These are phyloP conservation scores for Elsinoe arachidis DNA, from an alignment of 2,329 filamentous ascomycete genomes.

Conservation along the genomic window DNA sequence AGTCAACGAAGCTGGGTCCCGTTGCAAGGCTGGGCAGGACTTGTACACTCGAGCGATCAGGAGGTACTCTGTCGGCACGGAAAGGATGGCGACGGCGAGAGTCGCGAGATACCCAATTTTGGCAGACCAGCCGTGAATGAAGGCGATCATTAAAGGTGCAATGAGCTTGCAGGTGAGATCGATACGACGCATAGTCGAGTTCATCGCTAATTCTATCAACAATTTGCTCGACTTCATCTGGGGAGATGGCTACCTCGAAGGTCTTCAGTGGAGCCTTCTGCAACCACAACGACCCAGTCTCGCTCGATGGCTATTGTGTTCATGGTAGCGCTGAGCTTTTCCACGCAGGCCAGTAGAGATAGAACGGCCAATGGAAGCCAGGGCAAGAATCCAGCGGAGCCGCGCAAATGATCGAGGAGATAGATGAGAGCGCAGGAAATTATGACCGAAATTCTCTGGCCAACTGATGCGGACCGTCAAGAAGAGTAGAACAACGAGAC, in stretches of 20 bases:
- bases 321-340: constrained; percentile 57
- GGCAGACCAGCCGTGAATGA: constrained; percentile 42
- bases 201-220: constrained; percentile 35
- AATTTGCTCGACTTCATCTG: background rate
- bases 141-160: constrained; percentile 44
- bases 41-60: constrained; percentile 35
- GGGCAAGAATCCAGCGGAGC: constrained; percentile 10
- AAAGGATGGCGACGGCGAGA: constrained; percentile 42
- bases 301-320: constrained; percentile 62
- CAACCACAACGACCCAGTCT: constrained; percentile 56
- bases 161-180: constrained; percentile 51
- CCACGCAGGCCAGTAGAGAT: constrained; percentile 54
- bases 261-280: constrained; percentile 31
- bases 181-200: constrained; percentile 52
- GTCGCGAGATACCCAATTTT: constrained; percentile 41
- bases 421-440: constrained; percentile 18
- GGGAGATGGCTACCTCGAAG: constrained; percentile 17
- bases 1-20: background rate
- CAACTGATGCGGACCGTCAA: constrained; percentile 18
- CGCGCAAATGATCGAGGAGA: constrained; percentile 13
- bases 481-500: background rate
- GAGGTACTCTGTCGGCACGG: constrained; percentile 45
- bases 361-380: constrained; percentile 26
- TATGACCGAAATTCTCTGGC: constrained; percentile 25
- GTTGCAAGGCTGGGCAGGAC: constrained; percentile 1